Evolutionary conservation across 768 basidiomycete genomes (phyloP).

Genomic region (Boletus reticulatus): DNA sequence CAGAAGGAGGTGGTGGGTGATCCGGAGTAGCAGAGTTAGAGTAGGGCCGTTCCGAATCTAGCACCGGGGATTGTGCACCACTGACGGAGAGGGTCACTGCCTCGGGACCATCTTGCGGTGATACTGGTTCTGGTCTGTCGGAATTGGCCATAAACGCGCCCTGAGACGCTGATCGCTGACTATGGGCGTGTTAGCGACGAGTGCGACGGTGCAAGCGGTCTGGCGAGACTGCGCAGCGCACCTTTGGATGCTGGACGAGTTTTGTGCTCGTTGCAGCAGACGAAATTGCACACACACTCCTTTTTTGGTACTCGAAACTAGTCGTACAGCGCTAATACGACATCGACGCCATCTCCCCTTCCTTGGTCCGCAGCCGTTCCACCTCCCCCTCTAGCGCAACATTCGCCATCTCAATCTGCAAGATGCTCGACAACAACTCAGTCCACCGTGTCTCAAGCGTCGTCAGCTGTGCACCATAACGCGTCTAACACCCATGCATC

Average conservation of each 20-base stretch:
- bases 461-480: conserved; percentile 74
- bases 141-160: conserved; percentile 80
- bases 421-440: conserved; percentile 82
- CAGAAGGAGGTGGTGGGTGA: conserved; percentile 6
- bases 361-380: conserved; percentile 52
- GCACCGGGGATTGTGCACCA: conserved; percentile 16
- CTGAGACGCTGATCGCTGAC: background rate
- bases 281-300: conserved; percentile 22
- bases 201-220: background rate
- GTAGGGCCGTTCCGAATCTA: conserved; percentile 9
- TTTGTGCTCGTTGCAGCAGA: conserved; percentile 4
- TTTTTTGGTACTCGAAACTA: conserved; percentile 18
- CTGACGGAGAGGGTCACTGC: background rate
- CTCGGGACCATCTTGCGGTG: conserved; percentile 30
- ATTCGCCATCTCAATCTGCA: conserved; percentile 97
- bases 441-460: conserved; percentile 89
- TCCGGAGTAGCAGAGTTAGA: conserved; percentile 17
- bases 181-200: conserved; percentile 5
- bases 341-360: conserved; percentile 55
- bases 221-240: background rate
- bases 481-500: conserved; percentile 48
- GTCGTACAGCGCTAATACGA: conserved; percentile 3
- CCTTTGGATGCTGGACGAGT: background rate
- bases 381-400: conserved; percentile 84
- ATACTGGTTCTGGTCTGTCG: conserved; percentile 38